phyloP scores from a whole-genome alignment of 2,329 filamentous ascomycete genomes.

The Colletotrichum karsti region DNA sequence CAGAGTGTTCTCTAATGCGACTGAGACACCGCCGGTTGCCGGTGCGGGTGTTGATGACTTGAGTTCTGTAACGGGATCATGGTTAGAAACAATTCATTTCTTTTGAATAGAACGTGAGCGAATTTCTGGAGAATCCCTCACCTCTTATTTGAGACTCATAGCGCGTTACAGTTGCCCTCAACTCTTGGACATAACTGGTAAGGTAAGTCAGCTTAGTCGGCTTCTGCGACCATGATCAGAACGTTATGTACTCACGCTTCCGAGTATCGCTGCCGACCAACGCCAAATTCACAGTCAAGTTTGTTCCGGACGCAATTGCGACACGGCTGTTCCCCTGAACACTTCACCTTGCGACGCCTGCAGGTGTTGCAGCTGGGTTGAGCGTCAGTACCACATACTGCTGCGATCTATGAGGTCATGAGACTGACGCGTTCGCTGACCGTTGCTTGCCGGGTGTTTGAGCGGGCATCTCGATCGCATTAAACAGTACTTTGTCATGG shows the following conservation, averaged over 20 bases:
- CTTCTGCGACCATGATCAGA: neutral
- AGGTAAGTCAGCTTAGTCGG: neutral
- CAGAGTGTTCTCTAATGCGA: constrained; percentile 7
- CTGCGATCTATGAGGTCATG: neutral
- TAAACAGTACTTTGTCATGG: neutral
- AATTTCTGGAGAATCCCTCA: too few relatives aligned
- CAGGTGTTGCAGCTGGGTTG: constrained; percentile 31
- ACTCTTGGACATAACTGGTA: constrained; percentile 17
- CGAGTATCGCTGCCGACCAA: constrained; percentile 25
- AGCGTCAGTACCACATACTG: neutral
- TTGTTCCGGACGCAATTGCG: constrained; percentile 42
- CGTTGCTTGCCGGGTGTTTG: constrained; percentile 15
- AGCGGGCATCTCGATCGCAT: constrained; percentile 12
- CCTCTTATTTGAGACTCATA: constrained; percentile 20
- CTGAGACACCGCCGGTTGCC: neutral
- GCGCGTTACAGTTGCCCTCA: constrained; percentile 15
- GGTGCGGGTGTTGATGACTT: constrained; percentile 1
- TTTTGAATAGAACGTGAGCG: too few relatives aligned
- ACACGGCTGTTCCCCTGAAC: constrained; percentile 41
- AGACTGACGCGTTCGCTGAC: constrained; percentile 27
- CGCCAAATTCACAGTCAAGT: constrained; percentile 41
- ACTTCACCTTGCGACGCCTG: constrained; percentile 44
- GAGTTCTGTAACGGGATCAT: neutral
- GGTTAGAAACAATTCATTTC: too few relatives aligned
- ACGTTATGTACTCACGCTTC: constrained; percentile 15